phyloP scores from a whole-genome alignment of 805 yeast genomes.

The Scheffersomyces coipomensis region DNA sequence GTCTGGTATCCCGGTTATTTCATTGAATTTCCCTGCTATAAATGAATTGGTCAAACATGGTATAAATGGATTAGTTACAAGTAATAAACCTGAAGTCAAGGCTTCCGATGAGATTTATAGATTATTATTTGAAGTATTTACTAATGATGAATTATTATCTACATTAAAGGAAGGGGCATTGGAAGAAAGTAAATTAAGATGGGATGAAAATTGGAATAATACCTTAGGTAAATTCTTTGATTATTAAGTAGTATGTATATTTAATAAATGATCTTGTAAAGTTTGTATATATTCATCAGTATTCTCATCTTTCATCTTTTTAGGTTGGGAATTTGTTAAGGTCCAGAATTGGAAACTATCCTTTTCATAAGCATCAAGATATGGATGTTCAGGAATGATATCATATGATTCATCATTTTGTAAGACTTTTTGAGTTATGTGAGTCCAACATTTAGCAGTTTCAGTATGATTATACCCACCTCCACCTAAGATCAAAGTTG shows the following conservation, averaged over 20 bases:
- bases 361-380: constrained; percentile 38
- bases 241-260: constrained; percentile 8
- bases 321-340: constrained; percentile 18
- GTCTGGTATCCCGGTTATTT: constrained; percentile 87
- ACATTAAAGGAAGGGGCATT: constrained; percentile 67
- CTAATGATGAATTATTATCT: constrained; percentile 27
- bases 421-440: constrained; percentile 28
- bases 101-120: constrained; percentile 22
- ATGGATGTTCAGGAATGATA: constrained; percentile 49
- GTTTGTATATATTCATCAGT: constrained; percentile 23
- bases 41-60: constrained; percentile 70
- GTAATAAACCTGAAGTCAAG: constrained; percentile 12
- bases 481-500: constrained; percentile 62
- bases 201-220: constrained; percentile 74
- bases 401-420: constrained; percentile 11
- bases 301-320: constrained; percentile 31
- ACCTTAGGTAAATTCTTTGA: constrained; percentile 37
- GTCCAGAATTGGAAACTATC: constrained; percentile 54
- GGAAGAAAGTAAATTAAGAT: constrained; percentile 61
- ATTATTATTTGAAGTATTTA: constrained; percentile 23
- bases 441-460: constrained; percentile 61
- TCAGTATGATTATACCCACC: constrained; percentile 72
- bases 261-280: constrained; percentile 11
- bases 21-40: constrained; percentile 74
- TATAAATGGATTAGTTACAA: constrained; percentile 61